phyloP scores from a whole-genome alignment of 2,329 filamentous ascomycete genomes.

The Arthrobotrys iridis region DNA sequence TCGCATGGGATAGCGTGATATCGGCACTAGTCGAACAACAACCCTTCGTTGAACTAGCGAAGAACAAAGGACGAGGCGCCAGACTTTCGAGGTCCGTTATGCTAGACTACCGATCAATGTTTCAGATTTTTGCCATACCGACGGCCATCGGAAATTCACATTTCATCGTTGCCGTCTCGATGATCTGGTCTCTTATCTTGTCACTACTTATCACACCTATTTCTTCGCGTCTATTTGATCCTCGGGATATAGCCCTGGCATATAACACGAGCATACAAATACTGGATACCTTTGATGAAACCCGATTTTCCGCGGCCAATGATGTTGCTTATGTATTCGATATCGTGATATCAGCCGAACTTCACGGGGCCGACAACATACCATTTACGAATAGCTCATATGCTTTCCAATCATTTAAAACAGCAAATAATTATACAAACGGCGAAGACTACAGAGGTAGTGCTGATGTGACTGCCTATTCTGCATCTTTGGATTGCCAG shows the following conservation, averaged over 20 bases:
- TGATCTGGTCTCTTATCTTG: slow-evolving; percentile 12
- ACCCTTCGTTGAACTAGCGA: slow-evolving; percentile 19
- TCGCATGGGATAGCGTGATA: slow-evolving; percentile 8
- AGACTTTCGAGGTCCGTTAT: slow-evolving; percentile 13
- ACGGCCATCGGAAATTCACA: slow-evolving; percentile 7
- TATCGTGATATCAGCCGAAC: not conserved
- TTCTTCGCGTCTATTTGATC: slow-evolving; percentile 8
- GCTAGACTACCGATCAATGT: slow-evolving; percentile 16
- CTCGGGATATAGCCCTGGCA: not conserved
- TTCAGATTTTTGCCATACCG: slow-evolving; percentile 13
- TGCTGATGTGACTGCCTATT: not conserved
- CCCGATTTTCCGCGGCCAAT: not conserved
- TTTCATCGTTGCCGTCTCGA: not conserved
- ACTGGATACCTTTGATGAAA: not conserved
- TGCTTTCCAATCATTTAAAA: slow-evolving; percentile 1
- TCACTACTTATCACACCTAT: slow-evolving; percentile 2
- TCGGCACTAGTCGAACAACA: slow-evolving; percentile 1
- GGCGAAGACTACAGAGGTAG: not conserved
- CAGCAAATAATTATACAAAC: not conserved
- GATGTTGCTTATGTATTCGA: slow-evolving; percentile 8
- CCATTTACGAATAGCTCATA: slow-evolving; percentile 8
- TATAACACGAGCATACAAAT: not conserved
- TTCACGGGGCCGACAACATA: not conserved
- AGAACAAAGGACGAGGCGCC: not conserved
- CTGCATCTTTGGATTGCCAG: not conserved